Evolutionary conservation across 371 early-diverging fungal genomes (phyloP).

Genomic region (Mucor ambiguus): DNA sequence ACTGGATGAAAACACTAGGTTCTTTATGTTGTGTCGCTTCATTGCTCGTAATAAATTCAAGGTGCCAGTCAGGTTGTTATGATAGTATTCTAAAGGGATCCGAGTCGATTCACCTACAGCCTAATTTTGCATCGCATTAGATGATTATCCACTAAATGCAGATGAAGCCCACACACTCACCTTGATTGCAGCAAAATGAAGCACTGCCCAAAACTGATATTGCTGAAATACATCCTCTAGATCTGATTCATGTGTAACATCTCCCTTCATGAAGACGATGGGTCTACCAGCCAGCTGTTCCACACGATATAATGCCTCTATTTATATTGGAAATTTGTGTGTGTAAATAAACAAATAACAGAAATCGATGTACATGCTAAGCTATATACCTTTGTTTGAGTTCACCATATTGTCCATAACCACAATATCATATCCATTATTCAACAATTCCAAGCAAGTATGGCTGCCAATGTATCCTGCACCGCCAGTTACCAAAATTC

Average conservation of each 20-base stretch:
- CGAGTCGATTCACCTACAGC: constrained; percentile 85
- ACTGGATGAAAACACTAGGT: constrained; percentile 87
- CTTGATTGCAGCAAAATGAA: constrained; percentile 93
- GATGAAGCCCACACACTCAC: constrained; percentile 11
- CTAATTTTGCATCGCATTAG: constrained; percentile 16
- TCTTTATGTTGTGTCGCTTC: constrained; percentile 63
- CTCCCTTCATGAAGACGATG: constrained; percentile 45
- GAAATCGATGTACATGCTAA: neutral
- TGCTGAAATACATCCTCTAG: constrained; percentile 66
- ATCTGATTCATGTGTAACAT: constrained; percentile 44
- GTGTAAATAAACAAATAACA: neutral
- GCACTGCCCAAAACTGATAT: constrained; percentile 74
- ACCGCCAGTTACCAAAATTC: constrained; percentile 86
- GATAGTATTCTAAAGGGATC: constrained; percentile 87
- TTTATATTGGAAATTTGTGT: constrained; percentile 4
- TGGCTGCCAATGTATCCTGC: constrained; percentile 93
- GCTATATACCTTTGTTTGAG: constrained; percentile 43
- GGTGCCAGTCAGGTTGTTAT: constrained; percentile 85
- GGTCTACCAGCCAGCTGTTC: constrained; percentile 45
- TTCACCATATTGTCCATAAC: constrained; percentile 84
- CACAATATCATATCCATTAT: constrained; percentile 71
- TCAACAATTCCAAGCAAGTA: constrained; percentile 80
- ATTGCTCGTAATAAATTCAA: constrained; percentile 71
- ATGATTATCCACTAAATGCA: neutral
- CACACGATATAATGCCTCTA: constrained; percentile 53